Base-by-base conservation (phyloP, 2,329 filamentous ascomycete genomes). In the Alternaria sp. region DNA sequence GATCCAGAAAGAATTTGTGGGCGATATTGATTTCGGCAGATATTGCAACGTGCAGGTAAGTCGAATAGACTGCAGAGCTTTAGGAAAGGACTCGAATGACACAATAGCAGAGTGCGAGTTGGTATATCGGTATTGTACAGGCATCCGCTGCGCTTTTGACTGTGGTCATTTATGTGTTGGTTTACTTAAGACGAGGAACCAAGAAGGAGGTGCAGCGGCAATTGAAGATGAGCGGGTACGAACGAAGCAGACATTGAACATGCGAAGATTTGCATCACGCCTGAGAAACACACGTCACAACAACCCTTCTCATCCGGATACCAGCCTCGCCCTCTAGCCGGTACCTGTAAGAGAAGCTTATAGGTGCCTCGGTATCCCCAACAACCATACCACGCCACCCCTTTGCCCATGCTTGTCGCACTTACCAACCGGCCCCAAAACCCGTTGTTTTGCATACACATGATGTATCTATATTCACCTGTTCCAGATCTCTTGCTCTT, bases 41-140 rank as follows among this genome's bases (percentile, higher is more conserved):
- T 79, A 72, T 61, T 81, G 79, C 54, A 71, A 67, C 52, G 65
- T 77, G 6, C 79, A 80, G 74, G 75, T 78, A 54, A 61, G 36
- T 36, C 11, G 20, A 11, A 48, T n/a, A 18, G 16, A 11, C 0
- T 36, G 1, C 1, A 48, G 7, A 16, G 14, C 1, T 34, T 46
- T 28, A 12, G n/a, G 7, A 30, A 16, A 34, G 16, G 14, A 28
- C 18, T 36, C 12, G 26, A 47, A 63, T 69, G 32, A 68, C n/a
- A 12, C 18, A 28, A 48, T 7, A 5, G 20, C 39, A 79, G 76
- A 70, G 70, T 51, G 63, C 66, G 39, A 74, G 74, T 7, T 81
- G 73, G 69, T 77, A 77, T 62, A 60, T 72, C 14, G 78, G 78
- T 5, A 46, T 80, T 11, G 73, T 66, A 32, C 78, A 80, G 58